Evolutionary conservation across 257 asterid species (phyloP).

Genomic region (Rhazya stricta): DNA sequence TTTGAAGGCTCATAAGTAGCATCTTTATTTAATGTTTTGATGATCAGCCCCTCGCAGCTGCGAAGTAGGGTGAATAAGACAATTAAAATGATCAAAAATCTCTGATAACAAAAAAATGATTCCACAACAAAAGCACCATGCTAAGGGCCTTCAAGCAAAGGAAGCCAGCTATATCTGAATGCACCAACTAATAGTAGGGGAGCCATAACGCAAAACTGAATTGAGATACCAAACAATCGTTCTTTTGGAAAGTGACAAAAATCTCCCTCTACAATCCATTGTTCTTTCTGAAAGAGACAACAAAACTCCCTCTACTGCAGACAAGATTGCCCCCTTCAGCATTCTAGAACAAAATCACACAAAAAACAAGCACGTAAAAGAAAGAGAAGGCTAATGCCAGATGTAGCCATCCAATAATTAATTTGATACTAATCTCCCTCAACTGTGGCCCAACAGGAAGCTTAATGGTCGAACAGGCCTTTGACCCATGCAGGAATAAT

Average conservation of each 20-base stretch:
- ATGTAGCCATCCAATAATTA: background rate
- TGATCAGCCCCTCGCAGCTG: constrained; percentile 92
- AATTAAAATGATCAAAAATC: background rate
- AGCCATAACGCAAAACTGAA: background rate
- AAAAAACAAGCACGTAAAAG: background rate
- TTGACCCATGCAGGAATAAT: background rate
- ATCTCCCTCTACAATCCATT: background rate
- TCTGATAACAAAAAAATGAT: background rate
- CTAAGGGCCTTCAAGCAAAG: background rate
- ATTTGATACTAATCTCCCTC: background rate
- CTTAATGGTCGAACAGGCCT: background rate
- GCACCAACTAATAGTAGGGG: background rate
- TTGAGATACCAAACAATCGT: background rate
- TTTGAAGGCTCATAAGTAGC: constrained; percentile 96
- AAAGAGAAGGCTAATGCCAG: background rate
- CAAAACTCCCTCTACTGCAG: background rate
- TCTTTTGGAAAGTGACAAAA: background rate
- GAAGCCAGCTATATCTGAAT: background rate
- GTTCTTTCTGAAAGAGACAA: background rate
- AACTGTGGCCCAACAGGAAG: background rate
- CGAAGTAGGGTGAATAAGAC: constrained; percentile 19
- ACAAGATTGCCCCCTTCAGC: background rate
- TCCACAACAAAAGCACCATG: background rate
- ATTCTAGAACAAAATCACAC: background rate
- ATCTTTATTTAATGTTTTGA: constrained; percentile 82